A percentile compares a stretch with the other conserved stretches of the same genome.
These are phyloP conservation scores for Gaultheria prostrata DNA, from an alignment of 148 eudicot genomes.

Conservation along the genomic window DNA sequence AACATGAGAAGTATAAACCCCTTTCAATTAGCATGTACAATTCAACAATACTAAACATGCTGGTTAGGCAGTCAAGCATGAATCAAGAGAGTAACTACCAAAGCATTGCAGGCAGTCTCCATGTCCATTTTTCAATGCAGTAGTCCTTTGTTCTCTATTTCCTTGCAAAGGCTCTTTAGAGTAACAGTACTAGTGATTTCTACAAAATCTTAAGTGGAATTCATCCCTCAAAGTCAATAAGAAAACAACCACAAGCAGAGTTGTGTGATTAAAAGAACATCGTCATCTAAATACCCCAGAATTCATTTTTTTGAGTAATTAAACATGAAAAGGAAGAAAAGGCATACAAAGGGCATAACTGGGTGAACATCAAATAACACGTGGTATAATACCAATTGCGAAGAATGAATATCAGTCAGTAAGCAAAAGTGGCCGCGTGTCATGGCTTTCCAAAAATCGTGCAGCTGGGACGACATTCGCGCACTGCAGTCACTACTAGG, in stretches of 20 bases:
- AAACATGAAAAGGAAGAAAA: not conserved
- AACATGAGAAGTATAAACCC: not conserved
- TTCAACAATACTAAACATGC: not conserved
- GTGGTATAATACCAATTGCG: not conserved
- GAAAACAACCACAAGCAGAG: not conserved
- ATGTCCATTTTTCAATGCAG: not conserved
- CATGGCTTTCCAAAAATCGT: not conserved
- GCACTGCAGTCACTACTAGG: not conserved
- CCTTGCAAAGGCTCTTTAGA: not conserved
- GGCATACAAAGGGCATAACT: not conserved
- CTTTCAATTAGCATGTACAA: not conserved
- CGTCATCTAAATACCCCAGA: not conserved
- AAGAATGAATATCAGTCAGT: not conserved
- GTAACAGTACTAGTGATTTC: too few species aligned
- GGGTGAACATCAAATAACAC: not conserved
- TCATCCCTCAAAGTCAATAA: not conserved
- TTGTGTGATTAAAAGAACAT: not conserved
- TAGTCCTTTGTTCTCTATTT: not conserved
- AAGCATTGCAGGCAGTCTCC: not conserved
- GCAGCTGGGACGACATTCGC: not conserved
- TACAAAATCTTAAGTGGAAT: not conserved
- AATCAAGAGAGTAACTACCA: not conserved
- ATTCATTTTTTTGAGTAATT: not conserved
- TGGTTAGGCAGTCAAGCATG: not conserved
- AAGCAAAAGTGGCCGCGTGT: not conserved